Evolutionary conservation across 768 basidiomycete genomes (phyloP).

Genomic region (Exidia glandulosa): DNA sequence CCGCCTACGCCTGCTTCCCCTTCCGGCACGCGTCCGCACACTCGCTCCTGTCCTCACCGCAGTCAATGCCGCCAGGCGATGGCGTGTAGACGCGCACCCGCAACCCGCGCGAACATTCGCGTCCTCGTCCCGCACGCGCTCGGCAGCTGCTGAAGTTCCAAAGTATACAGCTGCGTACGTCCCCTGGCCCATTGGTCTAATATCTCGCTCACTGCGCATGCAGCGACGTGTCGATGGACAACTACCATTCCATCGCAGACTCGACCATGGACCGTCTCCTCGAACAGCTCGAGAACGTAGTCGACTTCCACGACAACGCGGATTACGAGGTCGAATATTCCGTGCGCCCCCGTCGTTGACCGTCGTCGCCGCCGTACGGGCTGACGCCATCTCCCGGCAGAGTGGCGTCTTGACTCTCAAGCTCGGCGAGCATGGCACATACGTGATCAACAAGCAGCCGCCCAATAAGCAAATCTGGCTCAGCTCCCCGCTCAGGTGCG

Average conservation of each 20-base stretch:
- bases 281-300: conserved; percentile 58
- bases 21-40: no score
- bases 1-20: no score
- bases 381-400: conserved; percentile 28
- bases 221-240: conserved; percentile 46
- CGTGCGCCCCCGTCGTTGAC: conserved; percentile 31
- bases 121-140: no score
- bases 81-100: no score
- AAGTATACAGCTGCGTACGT: no score
- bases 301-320: conserved; percentile 48
- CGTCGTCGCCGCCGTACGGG: background rate
- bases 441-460: conserved; percentile 95
- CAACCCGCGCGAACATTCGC: no score
- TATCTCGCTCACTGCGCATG: no score
- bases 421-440: conserved; percentile 69
- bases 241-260: conserved; percentile 66
- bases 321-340: conserved; percentile 81
- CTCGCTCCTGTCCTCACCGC: no score
- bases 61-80: no score
- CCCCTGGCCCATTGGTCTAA: no score
- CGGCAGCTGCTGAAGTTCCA: no score
- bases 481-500: conserved; percentile 75
- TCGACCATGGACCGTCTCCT: conserved; percentile 65
- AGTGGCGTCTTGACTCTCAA: conserved; percentile 83
- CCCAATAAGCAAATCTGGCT: conserved; percentile 98